Conservation (phyloP, 257 asterid species). For the Asclepias syriaca region DNA sequence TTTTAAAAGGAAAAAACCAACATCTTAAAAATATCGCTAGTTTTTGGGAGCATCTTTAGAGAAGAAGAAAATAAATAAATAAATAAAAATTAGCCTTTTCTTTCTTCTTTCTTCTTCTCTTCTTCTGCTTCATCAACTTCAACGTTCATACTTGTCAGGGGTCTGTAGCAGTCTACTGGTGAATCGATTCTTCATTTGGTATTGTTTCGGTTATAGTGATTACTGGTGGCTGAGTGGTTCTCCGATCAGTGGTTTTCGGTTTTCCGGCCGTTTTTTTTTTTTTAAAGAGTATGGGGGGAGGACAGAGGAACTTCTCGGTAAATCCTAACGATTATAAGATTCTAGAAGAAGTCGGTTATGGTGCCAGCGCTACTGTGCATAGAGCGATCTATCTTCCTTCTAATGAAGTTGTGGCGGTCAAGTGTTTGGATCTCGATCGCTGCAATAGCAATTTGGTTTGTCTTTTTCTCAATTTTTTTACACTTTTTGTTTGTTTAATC, state of each 20-base stretch:
- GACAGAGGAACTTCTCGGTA: constrained; percentile 51
- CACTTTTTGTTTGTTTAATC: not conserved
- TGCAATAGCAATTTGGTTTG: constrained; percentile 95
- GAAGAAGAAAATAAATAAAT: not conserved
- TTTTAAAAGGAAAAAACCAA: not conserved
- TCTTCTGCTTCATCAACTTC: not conserved
- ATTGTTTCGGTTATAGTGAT: not conserved
- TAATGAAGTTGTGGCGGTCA: constrained; percentile 86
- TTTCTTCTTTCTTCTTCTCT: not conserved
- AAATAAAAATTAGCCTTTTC: no score
- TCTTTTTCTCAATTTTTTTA: constrained; percentile 6
- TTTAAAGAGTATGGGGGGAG: constrained; percentile 18
- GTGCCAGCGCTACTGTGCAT: constrained; percentile 92
- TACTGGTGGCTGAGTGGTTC: constrained; percentile 8
- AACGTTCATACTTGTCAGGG: not conserved
- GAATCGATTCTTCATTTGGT: not conserved
- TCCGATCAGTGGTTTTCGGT: constrained; percentile 12
- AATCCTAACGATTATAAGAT: constrained; percentile 75
- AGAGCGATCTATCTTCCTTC: constrained; percentile 83
- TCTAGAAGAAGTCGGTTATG: constrained; percentile 87
- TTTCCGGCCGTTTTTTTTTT: constrained; percentile 4
- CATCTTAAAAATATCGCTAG: constrained; percentile 25
- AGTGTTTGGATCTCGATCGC: constrained; percentile 99
- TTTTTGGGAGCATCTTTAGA: constrained; percentile 21
- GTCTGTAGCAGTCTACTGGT: not conserved